Percentiles rank a stretch among this genome's conserved stretches.
phyloP scores from a whole-genome alignment of 495 filamentous ascomycete species.

The Neurospora sp. region DNA sequence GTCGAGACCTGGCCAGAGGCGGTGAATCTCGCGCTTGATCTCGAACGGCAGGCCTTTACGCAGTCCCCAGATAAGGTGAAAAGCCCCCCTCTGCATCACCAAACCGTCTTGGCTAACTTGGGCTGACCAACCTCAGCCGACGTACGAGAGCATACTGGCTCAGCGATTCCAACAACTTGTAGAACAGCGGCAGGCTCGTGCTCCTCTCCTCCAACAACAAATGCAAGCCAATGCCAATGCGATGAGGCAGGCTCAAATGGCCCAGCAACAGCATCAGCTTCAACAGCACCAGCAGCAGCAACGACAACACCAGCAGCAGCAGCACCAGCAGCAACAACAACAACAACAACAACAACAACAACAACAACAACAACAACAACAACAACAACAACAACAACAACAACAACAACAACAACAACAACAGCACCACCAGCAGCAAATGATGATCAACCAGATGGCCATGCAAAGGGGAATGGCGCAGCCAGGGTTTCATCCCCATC shows the following conservation, averaged over 20 bases:
- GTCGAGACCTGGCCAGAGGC: slow-evolving; percentile 17
- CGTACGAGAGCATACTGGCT: slow-evolving; percentile 27
- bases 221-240: slow-evolving; percentile 31
- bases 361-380: too few relatives aligned
- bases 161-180: slow-evolving; percentile 24
- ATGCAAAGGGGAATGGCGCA: slow-evolving; percentile 27
- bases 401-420: slow-evolving; percentile 17
- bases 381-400: neutral
- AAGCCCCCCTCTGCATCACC: neutral
- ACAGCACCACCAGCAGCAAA: slow-evolving; percentile 23
- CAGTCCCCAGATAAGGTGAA: slow-evolving; percentile 34
- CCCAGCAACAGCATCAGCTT: slow-evolving; percentile 18
- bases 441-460: slow-evolving; percentile 39
- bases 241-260: slow-evolving; percentile 29
- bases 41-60: slow-evolving; percentile 34
- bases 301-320: slow-evolving; percentile 14
- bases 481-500: slow-evolving; percentile 34
- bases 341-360: slow-evolving; percentile 15
- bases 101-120: slow-evolving; percentile 6
- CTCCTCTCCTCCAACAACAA: slow-evolving; percentile 29
- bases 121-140: slow-evolving; percentile 16
- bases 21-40: slow-evolving; percentile 20
- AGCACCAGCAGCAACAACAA: slow-evolving; percentile 18
- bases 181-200: slow-evolving; percentile 32
- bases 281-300: slow-evolving; percentile 18